Conservation (phyloP, 495 filamentous ascomycete genomes). For the Emericellopsis terricola region DNA sequence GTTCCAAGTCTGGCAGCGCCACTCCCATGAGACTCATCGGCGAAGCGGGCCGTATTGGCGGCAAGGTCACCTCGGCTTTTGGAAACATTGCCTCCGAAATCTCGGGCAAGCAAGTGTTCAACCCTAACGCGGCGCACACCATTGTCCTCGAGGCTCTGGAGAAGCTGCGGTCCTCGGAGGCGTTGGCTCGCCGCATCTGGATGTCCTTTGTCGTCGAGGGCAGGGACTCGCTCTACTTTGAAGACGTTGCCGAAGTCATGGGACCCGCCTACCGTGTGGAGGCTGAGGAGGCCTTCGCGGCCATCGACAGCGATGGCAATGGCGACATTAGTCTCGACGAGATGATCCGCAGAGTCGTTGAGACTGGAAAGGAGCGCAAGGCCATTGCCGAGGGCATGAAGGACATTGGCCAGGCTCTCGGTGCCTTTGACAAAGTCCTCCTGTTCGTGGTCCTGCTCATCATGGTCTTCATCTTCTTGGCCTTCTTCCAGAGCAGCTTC, state of each 20-base stretch:
- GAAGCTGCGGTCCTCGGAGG: conserved; percentile 64
- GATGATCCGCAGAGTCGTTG: conserved; percentile 75
- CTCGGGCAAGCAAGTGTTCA: conserved; percentile 86
- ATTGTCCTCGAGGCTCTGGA: conserved; percentile 80
- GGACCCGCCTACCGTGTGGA: conserved; percentile 50
- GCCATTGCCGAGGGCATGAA: conserved; percentile 83
- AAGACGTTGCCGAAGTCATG: conserved; percentile 78
- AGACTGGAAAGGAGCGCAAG: conserved; percentile 67
- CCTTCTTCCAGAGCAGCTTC: conserved; percentile 71
- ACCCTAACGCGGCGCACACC: conserved; percentile 73
- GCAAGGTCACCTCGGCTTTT: conserved; percentile 80
- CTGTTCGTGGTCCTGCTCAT: conserved; percentile 62
- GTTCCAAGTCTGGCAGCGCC: conserved; percentile 24
- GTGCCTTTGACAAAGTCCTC: conserved; percentile 73
- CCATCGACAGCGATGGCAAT: conserved; percentile 74
- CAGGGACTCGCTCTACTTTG: conserved; percentile 53
- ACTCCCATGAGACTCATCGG: conserved; percentile 65
- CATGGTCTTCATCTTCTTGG: conserved; percentile 72
- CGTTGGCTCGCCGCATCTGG: conserved; percentile 82
- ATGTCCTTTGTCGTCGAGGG: conserved; percentile 96
- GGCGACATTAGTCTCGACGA: conserved; percentile 90
- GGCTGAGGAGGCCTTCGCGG: conserved; percentile 65
- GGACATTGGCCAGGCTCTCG: conserved; percentile 89
- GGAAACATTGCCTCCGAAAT: conserved; percentile 91
- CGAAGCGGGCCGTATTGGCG: conserved; percentile 65